These are phyloP conservation scores for Malassezia globosa DNA, from an alignment of 1,284 basidiomycete genomes.

Conservation along the genomic window DNA sequence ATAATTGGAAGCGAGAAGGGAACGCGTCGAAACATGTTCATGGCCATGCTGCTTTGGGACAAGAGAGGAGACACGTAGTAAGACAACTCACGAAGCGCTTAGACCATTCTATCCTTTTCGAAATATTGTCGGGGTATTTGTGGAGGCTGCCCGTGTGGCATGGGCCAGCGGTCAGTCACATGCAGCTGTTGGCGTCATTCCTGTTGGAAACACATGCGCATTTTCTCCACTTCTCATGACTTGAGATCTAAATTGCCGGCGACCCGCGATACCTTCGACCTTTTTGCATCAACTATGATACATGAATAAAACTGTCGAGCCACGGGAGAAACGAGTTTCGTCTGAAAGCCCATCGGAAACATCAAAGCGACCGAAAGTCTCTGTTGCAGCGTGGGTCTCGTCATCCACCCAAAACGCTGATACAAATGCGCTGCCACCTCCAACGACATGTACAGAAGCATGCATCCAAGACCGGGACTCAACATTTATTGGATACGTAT, in stretches of 20 bases:
- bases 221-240: no score
- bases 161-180: no score
- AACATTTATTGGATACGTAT: conserved; percentile 43
- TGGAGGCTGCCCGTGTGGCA: not conserved
- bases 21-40: not conserved
- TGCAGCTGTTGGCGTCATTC: no score
- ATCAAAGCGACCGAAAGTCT: conserved; percentile 1
- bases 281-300: no score
- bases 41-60: not conserved
- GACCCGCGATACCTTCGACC: no score
- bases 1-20: not conserved
- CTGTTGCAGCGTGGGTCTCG: conserved; percentile 8
- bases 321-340: not conserved
- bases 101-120: no score
- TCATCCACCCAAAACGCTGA: conserved; percentile 16
- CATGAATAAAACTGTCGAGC: no score
- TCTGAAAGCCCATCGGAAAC: not conserved
- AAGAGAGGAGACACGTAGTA: not conserved
- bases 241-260: no score
- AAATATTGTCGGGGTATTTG: no score
- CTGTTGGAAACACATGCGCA: no score
- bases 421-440: conserved; percentile 23
- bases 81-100: no score
- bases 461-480: conserved; percentile 39
- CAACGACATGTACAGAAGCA: conserved; percentile 25